Conservation (phyloP, 306 rosid species). For the Fragaria vesca region DNA sequence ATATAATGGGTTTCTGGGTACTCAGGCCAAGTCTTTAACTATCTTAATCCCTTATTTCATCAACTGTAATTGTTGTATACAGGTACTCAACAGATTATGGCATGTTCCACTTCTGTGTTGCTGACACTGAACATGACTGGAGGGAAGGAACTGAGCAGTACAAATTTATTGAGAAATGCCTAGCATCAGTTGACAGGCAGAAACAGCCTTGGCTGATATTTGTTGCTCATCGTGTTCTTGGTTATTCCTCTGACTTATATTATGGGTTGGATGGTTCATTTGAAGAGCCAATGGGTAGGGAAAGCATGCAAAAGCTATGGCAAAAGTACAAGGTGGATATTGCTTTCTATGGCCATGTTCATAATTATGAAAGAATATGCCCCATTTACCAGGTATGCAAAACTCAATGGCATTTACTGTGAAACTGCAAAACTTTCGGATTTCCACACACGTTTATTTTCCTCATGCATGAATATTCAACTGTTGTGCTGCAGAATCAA, state of each 20-base stretch:
- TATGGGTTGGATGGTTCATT: slow-evolving; percentile 55
- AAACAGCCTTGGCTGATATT: slow-evolving; percentile 88
- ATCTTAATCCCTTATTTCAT: neutral
- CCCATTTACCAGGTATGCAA: slow-evolving; percentile 73
- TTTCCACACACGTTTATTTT: neutral
- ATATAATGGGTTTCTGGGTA: neutral
- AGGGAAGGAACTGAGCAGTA: slow-evolving; percentile 84
- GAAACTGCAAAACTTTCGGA: neutral
- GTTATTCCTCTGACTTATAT: slow-evolving; percentile 63
- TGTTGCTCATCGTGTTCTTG: slow-evolving; percentile 88
- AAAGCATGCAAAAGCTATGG: slow-evolving; percentile 82
- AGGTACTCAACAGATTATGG: slow-evolving; percentile 83
- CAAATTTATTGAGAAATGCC: slow-evolving; percentile 79
- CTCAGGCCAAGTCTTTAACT: neutral
- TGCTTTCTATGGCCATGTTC: slow-evolving; percentile 82
- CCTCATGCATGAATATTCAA: neutral
- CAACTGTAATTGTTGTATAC: slow-evolving; percentile 3
- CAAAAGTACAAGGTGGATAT: slow-evolving; percentile 85
- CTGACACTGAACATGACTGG: slow-evolving; percentile 84
- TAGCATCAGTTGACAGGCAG: slow-evolving; percentile 80
- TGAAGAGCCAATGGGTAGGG: slow-evolving; percentile 92
- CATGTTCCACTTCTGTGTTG: slow-evolving; percentile 84
- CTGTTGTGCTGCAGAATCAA: slow-evolving; percentile 46
- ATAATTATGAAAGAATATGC: slow-evolving; percentile 87
- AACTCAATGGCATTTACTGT: neutral